These are phyloP conservation scores for Fusarium multiceps DNA, from an alignment of 2,329 filamentous ascomycete genomes.

Conservation along the genomic window DNA sequence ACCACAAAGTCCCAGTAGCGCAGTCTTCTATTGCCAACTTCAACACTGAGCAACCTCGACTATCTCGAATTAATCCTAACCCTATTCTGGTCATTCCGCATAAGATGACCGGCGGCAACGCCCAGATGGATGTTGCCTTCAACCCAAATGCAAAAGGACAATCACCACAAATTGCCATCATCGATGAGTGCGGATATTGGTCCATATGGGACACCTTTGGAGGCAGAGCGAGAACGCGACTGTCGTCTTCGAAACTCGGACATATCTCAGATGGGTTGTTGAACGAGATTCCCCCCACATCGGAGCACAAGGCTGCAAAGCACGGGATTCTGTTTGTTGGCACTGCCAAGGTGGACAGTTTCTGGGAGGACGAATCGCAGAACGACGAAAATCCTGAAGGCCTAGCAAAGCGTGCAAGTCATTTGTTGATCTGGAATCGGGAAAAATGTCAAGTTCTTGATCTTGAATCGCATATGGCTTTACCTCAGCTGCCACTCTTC, in stretches of 20 bases:
- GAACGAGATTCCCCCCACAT: conserved; percentile 47
- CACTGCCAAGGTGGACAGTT: conserved; percentile 34
- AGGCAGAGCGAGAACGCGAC: conserved; percentile 51
- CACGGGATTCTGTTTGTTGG: conserved; percentile 60
- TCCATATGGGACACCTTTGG: conserved; percentile 70
- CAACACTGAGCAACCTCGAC: conserved; percentile 42
- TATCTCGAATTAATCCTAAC: conserved; percentile 67
- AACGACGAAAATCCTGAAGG: conserved; percentile 9
- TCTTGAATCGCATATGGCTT: conserved; percentile 48
- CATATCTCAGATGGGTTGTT: conserved; percentile 57
- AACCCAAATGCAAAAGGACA: conserved; percentile 61
- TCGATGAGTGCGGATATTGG: conserved; percentile 75
- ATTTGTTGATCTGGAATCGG: conserved; percentile 54
- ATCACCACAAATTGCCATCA: conserved; percentile 71
- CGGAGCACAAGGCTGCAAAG: conserved; percentile 49
- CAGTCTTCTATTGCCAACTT: conserved; percentile 22
- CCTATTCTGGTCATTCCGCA: conserved; percentile 64
- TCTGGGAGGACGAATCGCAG: conserved; percentile 33
- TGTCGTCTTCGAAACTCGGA: conserved; percentile 54
- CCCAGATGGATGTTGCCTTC: conserved; percentile 73
- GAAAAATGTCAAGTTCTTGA: conserved; percentile 52
- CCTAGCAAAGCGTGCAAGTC: conserved; percentile 32
- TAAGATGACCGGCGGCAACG: conserved; percentile 62
- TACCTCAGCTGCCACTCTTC: conserved; percentile 47
- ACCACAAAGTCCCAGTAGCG: conserved; percentile 54